These are phyloP conservation scores for Rosa rugosa DNA, from an alignment of 306 rosid genomes.

Conservation along the genomic window DNA sequence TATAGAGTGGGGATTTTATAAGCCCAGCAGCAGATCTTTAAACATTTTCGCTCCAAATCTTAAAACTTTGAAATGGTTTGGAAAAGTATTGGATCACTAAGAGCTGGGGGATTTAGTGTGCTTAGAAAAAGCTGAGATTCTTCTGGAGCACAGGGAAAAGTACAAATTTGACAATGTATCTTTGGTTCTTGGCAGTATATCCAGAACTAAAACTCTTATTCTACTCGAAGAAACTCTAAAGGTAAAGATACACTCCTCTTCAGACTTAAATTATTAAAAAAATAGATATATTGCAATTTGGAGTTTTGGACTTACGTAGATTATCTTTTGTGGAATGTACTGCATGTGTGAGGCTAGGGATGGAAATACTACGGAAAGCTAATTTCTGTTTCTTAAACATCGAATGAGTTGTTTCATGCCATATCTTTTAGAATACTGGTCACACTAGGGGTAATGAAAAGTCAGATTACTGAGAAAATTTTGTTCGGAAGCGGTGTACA, in stretches of 20 bases:
- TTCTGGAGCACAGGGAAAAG: background rate
- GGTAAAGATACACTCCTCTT: background rate
- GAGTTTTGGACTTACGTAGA: background rate
- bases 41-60: background rate
- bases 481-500: no score
- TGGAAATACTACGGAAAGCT: background rate
- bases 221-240: background rate
- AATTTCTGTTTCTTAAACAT: background rate
- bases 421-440: no score
- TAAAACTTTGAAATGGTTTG: background rate
- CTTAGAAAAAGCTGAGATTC: background rate
- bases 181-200: constrained; percentile 4
- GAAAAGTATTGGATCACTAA: background rate
- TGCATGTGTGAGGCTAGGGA: background rate
- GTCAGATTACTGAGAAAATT: no score
- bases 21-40: background rate
- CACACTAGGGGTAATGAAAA: no score
- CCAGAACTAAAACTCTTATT: background rate
- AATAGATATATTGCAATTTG: background rate
- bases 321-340: background rate
- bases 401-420: no score
- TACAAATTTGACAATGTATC: background rate
- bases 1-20: background rate
- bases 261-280: background rate
- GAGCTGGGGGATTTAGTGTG: background rate